These are phyloP conservation scores for Wickerhamiella slavikovae DNA, from an alignment of 805 yeast species.

Conservation along the genomic window DNA sequence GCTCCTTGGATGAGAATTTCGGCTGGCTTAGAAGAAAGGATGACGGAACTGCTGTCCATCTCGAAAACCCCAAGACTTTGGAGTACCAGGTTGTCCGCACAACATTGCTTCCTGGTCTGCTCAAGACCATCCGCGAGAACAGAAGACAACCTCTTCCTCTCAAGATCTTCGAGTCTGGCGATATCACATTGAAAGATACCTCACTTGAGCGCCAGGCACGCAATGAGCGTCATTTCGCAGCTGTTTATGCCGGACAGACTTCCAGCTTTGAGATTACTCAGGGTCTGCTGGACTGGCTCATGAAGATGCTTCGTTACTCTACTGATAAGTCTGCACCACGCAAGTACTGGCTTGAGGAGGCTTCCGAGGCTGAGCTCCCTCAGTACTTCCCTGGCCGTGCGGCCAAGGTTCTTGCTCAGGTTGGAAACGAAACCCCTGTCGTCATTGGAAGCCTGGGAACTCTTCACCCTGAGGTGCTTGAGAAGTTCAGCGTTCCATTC, in stretches of 20 bases:
- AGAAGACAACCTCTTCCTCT: constrained; percentile 90
- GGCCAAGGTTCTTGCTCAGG: constrained; percentile 56
- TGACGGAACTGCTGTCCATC: constrained; percentile 53
- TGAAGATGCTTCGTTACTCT: constrained; percentile 85
- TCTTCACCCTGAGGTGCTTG: constrained; percentile 84
- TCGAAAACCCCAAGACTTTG: constrained; percentile 88
- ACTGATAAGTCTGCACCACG: constrained; percentile 47
- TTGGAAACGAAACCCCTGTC: constrained; percentile 18
- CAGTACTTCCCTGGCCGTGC: constrained; percentile 96
- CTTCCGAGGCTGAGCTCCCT: constrained; percentile 17
- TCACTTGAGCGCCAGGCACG: constrained; percentile 69
- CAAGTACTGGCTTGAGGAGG: constrained; percentile 32
- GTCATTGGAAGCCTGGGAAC: constrained; percentile 74
- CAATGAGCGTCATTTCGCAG: constrained; percentile 90
- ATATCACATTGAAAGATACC: constrained; percentile 70
- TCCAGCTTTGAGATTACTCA: constrained; percentile 90
- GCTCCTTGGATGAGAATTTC: constrained; percentile 95
- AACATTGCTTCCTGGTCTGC: constrained; percentile 76
- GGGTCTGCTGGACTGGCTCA: constrained; percentile 82
- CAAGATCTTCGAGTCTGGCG: constrained; percentile 88
- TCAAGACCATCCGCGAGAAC: constrained; percentile 89
- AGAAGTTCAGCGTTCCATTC: constrained; percentile 70
- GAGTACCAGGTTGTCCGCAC: constrained; percentile 98
- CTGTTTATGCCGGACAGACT: constrained; percentile 81
- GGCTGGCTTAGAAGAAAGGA: constrained; percentile 57